These are phyloP conservation scores for Agaricus sinodeliciosus DNA, from an alignment of 768 basidiomycete genomes.

Conservation along the genomic window DNA sequence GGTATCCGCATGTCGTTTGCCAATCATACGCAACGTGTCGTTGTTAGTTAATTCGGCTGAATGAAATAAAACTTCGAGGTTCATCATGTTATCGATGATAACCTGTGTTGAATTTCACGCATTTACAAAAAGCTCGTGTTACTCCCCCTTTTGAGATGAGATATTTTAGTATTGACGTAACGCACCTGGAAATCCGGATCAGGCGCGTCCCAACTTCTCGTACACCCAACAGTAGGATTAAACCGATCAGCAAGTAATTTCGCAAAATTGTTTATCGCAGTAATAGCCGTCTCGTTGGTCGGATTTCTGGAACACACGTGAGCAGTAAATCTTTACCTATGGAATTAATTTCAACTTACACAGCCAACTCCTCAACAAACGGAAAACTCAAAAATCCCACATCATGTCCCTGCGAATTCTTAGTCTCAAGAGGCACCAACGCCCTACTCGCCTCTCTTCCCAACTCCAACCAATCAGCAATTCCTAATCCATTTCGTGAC, in stretches of 20 bases:
- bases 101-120: conserved; percentile 28
- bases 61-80: conserved; percentile 59
- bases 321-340: too few species aligned
- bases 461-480: conserved; percentile 51
- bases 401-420: conserved; percentile 54
- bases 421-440: conserved; percentile 41
- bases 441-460: conserved; percentile 46
- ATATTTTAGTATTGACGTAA: not conserved
- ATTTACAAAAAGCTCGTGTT: too few species aligned
- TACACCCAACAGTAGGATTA: conserved; percentile 55
- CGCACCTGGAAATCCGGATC: conserved; percentile 54
- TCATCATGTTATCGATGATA: conserved; percentile 81
- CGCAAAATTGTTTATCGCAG: conserved; percentile 53
- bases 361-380: conserved; percentile 50
- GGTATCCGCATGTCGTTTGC: conserved; percentile 57
- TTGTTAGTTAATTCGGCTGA: conserved; percentile 56
- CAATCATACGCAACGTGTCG: conserved; percentile 50
- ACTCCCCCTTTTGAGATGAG: too few species aligned
- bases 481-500: conserved; percentile 27
- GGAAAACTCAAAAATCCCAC: conserved; percentile 69
- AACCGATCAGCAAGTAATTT: conserved; percentile 50
- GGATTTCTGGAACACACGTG: conserved; percentile 37
- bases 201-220: conserved; percentile 58
- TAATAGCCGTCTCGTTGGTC: conserved; percentile 46
- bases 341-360: conserved; percentile 46